Base-by-base conservation (phyloP, 306 rosid genomes). In the Pachyrhizus erosus region DNA sequence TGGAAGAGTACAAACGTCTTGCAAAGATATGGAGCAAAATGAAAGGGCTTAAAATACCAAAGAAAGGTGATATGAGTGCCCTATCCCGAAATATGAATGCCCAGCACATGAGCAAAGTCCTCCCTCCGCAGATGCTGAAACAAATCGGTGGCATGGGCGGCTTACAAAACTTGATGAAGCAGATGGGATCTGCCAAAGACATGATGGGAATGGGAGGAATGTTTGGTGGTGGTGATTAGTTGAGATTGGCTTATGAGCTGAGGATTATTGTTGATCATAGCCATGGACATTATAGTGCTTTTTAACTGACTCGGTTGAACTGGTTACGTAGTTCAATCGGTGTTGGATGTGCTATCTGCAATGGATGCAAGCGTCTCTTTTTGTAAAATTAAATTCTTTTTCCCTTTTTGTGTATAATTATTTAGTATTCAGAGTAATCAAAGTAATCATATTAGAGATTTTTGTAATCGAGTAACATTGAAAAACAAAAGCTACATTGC, bases 111-210 rank as follows among this genome's bases (percentile, higher is more conserved):
- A 84, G 94, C 89, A 93, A 90, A 84, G 94, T 91, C 77, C 93
- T 93, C 34, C 93, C 96, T 45, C 94, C 94, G 7, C 94, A 93
- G 85, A 89, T 93, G 92, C 87, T 90, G 84, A 91, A 90, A 84
- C 98, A 93, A 88, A 86, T 91, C 37, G 97, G 94, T 26, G 98
- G 97, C 71, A 89, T 89, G 94, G 91, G 92, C 21, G 95, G 92
- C 17, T 79, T 95, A 73, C 94, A 95, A 83, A 93, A 54, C 91
- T 86, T 94, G 90, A 91, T 95, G 97, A 93, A 91, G 90, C 94
- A 93, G 76, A 91, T 91, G 91, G 95, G 98, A 77, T 84, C 91
- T 27, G 46, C 85, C 17, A 92, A 92, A 69, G 98, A 94, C 70
- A 92, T 92, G 97, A 90, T 92, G 97, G 89, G 97, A 14, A 29